These are phyloP conservation scores for Pleochaeta shiraiana DNA, from an alignment of 2,329 filamentous ascomycete genomes.

Conservation along the genomic window DNA sequence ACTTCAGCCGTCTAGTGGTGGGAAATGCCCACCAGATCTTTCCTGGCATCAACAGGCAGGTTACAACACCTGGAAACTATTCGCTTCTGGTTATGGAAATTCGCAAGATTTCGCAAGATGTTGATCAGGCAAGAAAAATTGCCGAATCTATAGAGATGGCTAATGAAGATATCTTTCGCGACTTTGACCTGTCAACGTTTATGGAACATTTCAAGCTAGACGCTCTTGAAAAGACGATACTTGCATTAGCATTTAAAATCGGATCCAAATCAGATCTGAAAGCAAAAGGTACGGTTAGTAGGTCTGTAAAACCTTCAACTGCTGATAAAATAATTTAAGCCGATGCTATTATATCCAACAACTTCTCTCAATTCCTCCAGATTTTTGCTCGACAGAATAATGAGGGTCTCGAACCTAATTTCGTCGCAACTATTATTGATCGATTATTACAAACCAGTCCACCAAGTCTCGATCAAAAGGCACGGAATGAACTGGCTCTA, in stretches of 20 bases:
- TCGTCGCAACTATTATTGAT: slow-evolving; percentile 64
- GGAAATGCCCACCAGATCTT: slow-evolving; percentile 88
- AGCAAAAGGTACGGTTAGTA: slow-evolving; percentile 64
- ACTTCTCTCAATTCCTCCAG: slow-evolving; percentile 48
- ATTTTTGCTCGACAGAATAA: slow-evolving; percentile 45
- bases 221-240: slow-evolving; percentile 63
- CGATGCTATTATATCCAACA: slow-evolving; percentile 71
- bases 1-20: slow-evolving; percentile 79
- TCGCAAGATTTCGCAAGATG: slow-evolving; percentile 61
- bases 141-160: slow-evolving; percentile 80
- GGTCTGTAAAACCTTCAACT: neutral
- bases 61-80: slow-evolving; percentile 62
- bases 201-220: slow-evolving; percentile 93
- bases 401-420: slow-evolving; percentile 41
- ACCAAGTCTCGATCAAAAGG: slow-evolving; percentile 60
- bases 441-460: slow-evolving; percentile 74
- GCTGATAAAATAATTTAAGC: slow-evolving; percentile 28
- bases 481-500: slow-evolving; percentile 43
- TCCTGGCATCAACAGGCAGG: slow-evolving; percentile 48
- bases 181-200: slow-evolving; percentile 91
- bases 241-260: slow-evolving; percentile 74
- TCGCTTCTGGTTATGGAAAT: slow-evolving; percentile 65
- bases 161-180: slow-evolving; percentile 82
- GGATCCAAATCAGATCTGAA: slow-evolving; percentile 63
- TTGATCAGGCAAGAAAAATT: slow-evolving; percentile 70